Base-by-base conservation (phyloP, 2,329 filamentous ascomycete species). In the Septoria linicola region DNA sequence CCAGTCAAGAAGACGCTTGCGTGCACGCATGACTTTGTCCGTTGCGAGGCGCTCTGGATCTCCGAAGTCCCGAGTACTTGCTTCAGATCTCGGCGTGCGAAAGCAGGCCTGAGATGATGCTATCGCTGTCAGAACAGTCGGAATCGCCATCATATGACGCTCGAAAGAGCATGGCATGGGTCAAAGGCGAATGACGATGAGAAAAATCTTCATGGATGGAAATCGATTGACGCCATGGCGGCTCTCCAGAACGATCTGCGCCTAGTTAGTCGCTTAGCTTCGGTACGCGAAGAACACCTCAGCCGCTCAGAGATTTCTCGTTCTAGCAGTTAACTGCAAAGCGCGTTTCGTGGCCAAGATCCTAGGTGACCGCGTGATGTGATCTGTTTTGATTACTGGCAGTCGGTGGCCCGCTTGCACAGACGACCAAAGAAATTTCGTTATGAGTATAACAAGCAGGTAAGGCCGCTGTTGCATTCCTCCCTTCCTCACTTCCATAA, bases 271-370 rank as follows among this genome's bases (percentile, higher is more conserved):
- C 43, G 34, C 43, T 47, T 47, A 48, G 36, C 44, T 19, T 31
- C 44, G 44, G 44, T 23, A 32, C 44, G 44, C 17, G 20, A 23
- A 27, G 21, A 30, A 27, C 35, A 30, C 25, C 20, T 37, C 35
- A 34, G 41, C 41, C 41, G 25, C 16, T 40, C 35, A 32, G 35
- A 34, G 30, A 40, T 40, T 40, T 48, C 30, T 21, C 16, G 23
- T 4, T 34, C 44, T 48, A 48, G 43, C 53, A 54, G 53, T 59
- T 59, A 59, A 55, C 47, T 53, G 56, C 49, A 54, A 54, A 56
- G 56, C 52, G 51, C 43, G 40, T 37, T 17, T 40, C 21, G n/a
- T 35, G 48, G 47, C 50, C 48, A 54, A 54, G 53, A 36, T 25
- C 43, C 45, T 31, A 27, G 37, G 41, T 44, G 49, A 37, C 46